Base-by-base conservation (phyloP, 1,139 yeast species). In the Suhomyces bribrorum region DNA sequence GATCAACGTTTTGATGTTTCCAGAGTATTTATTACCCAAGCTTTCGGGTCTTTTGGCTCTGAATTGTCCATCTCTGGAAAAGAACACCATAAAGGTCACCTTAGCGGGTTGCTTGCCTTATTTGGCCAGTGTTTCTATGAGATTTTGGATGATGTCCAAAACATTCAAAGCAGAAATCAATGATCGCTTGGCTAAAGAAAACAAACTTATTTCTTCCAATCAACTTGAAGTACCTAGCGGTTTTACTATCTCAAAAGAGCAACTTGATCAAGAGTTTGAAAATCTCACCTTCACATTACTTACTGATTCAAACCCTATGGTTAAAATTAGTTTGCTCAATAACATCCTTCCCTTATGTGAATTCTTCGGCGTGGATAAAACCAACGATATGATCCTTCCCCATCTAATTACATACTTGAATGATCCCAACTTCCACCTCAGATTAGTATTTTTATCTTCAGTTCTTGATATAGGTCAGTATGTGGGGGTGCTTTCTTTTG, bases 331-430 rank as follows among this genome's bases (percentile, higher is more conserved):
- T 0, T 61, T 92, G 13, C 68, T 94, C 34, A 64, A 72, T 30
- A 79, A 85, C 43, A 82, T 90, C 14, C 66, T 84, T 9, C 87
- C 92, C 0, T 61, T 94, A 5, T 87, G 97, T 52, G 72, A 81
- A 14, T 86, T 84, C 46, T 83, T 94, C 57, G 97, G 97, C 0
- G 80, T 83, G 35, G 95, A 88, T 37, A 85, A 81, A 50, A 85
- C 96, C 0, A 89, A 86, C 55, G 97, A 94, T 59, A 71, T 90
- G 30, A 81, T 94, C 12, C 62, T 94, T 34, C 90, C 96, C 30
- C 98, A 94, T 66, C 66, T 90, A 38, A 89, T 92, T 31, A 90
- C 97, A 0, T 94, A 89, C 54, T 64, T 94, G 44, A 94, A 94
- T 57, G 97, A 89, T 55, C 73, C 80, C 35, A 81, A 83, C 52